These are phyloP conservation scores for Tylopilus cervinicoccineus DNA, from an alignment of 768 basidiomycete species.

Conservation along the genomic window DNA sequence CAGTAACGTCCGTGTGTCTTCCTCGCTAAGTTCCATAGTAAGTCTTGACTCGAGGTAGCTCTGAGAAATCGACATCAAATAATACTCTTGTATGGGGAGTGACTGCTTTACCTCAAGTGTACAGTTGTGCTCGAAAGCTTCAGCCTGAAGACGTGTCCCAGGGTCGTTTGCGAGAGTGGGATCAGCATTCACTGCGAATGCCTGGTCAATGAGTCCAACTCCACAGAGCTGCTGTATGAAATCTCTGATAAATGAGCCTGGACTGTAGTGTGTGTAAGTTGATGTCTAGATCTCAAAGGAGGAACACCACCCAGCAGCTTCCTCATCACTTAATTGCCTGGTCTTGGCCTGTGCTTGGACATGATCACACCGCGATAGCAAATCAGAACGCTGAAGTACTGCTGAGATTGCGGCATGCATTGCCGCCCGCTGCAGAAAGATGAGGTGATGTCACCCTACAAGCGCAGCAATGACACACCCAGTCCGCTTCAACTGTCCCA, in stretches of 20 bases:
- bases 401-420: slow-evolving; percentile 50
- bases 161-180: slow-evolving; percentile 47
- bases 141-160: slow-evolving; percentile 46
- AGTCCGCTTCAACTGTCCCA: slow-evolving; percentile 49
- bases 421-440: slow-evolving; percentile 32
- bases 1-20: slow-evolving; percentile 34
- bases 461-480: slow-evolving; percentile 40
- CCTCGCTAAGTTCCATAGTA: slow-evolving; percentile 42
- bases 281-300: not conserved
- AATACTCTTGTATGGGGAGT: not conserved
- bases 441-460: not conserved
- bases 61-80: slow-evolving; percentile 11
- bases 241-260: slow-evolving; percentile 24
- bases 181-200: slow-evolving; percentile 49
- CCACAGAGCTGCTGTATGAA: slow-evolving; percentile 50
- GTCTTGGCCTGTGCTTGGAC: slow-evolving; percentile 34
- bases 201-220: slow-evolving; percentile 51
- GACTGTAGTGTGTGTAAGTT: slow-evolving; percentile 19
- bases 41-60: slow-evolving; percentile 56
- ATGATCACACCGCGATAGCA: slow-evolving; percentile 53
- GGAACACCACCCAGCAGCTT: slow-evolving; percentile 13
- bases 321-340: slow-evolving; percentile 21
- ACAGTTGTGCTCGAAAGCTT: slow-evolving; percentile 57
- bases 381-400: slow-evolving; percentile 48
- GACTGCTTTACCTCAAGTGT: slow-evolving; percentile 50